These are phyloP conservation scores for Ophiostoma himal-ulmi DNA, from an alignment of 2,329 filamentous ascomycete species.

Conservation along the genomic window DNA sequence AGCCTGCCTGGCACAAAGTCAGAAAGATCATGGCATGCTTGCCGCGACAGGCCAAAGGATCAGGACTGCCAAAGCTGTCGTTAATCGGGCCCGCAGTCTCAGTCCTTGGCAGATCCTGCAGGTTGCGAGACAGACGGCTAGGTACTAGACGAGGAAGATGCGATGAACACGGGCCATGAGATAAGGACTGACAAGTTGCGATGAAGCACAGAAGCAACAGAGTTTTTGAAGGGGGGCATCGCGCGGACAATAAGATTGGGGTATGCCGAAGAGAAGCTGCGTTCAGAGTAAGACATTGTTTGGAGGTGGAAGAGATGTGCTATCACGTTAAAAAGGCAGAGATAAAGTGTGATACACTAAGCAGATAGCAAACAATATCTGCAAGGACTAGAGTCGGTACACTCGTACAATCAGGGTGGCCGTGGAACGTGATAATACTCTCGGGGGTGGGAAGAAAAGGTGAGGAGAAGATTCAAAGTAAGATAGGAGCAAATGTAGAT, in stretches of 20 bases:
- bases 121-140: neutral
- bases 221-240: neutral
- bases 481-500: neutral
- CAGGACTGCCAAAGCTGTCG: neutral
- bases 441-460: neutral
- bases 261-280: conserved; percentile 18
- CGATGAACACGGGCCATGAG: neutral
- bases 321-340: neutral
- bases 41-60: neutral
- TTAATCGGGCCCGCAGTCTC: conserved; percentile 17
- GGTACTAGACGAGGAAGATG: neutral
- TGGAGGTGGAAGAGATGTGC: neutral
- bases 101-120: conserved; percentile 21
- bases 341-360: neutral
- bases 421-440: neutral
- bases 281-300: conserved; percentile 12
- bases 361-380: neutral
- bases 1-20: neutral
- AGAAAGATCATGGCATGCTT: neutral
- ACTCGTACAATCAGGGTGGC: neutral
- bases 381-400: neutral
- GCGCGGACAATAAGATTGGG: conserved; percentile 18
- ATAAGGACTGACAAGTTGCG: neutral
- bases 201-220: neutral
- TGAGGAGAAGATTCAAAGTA: neutral